Percentiles rank a stretch among this genome's conserved stretches.
phyloP scores from a whole-genome alignment of 257 asterid species.

The Nicotiana tabacum region DNA sequence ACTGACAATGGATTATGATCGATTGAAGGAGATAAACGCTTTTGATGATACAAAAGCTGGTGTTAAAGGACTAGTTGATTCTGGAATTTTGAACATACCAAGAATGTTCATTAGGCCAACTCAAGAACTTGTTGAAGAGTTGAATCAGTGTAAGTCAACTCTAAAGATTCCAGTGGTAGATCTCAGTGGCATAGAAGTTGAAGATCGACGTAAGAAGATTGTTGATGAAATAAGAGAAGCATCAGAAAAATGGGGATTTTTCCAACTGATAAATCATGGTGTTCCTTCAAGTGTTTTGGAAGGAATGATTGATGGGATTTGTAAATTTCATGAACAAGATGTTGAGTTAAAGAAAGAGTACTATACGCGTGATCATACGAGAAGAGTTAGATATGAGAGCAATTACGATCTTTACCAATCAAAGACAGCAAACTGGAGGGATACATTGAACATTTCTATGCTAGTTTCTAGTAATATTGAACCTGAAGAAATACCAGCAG shows the following conservation, averaged over 20 bases:
- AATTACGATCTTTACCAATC: conserved; percentile 51
- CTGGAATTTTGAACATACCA: conserved; percentile 21
- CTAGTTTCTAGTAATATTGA: conserved; percentile 11
- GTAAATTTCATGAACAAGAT: conserved; percentile 59
- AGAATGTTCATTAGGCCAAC: conserved; percentile 34
- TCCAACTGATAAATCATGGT: conserved; percentile 63
- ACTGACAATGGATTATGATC: conserved; percentile 9
- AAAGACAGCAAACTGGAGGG: conserved; percentile 67
- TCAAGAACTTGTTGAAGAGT: conserved; percentile 39
- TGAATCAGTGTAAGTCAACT: not conserved
- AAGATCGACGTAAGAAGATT: conserved; percentile 18
- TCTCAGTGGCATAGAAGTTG: conserved; percentile 24
- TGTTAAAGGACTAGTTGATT: conserved; percentile 32
- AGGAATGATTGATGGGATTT: conserved; percentile 48
- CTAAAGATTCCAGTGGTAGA: conserved; percentile 47
- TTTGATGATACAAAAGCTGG: conserved; percentile 16
- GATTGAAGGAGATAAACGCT: conserved; percentile 21
- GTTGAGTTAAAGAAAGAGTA: conserved; percentile 39
- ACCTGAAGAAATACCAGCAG: conserved; percentile 48
- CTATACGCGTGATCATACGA: conserved; percentile 26
- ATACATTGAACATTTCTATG: conserved; percentile 44
- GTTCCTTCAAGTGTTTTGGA: conserved; percentile 36
- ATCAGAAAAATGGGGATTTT: conserved; percentile 58
- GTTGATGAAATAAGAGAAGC: conserved; percentile 34
- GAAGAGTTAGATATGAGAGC: conserved; percentile 50